Percentiles rank a stretch among this genome's conserved stretches.
Evolutionary conservation across 2,329 filamentous ascomycete species (phyloP).

Genomic region (Blastomyces percursus): DNA sequence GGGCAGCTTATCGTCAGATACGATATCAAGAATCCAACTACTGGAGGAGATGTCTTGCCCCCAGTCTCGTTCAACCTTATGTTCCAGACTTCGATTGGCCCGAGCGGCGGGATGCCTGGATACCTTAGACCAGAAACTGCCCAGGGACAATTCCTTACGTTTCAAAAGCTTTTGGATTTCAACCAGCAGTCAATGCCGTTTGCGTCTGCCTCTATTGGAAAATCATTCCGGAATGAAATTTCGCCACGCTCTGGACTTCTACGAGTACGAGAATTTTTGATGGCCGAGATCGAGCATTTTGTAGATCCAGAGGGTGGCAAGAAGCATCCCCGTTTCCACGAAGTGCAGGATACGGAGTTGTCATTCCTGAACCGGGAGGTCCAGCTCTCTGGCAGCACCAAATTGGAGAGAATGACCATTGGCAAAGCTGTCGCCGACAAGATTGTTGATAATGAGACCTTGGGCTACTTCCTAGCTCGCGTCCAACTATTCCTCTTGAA

Average conservation of each 20-base stretch:
- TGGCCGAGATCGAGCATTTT: constrained; percentile 98
- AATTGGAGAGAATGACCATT: constrained; percentile 61
- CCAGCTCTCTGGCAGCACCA: constrained; percentile 76
- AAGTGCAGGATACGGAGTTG: constrained; percentile 75
- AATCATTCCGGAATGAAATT: constrained; percentile 97
- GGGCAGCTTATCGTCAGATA: constrained; percentile 82
- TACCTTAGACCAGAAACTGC: constrained; percentile 91
- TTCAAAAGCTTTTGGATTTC: constrained; percentile 90
- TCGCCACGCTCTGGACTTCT: constrained; percentile 84
- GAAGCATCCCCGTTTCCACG: constrained; percentile 79
- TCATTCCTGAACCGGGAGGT: constrained; percentile 73
- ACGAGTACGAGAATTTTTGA: constrained; percentile 91
- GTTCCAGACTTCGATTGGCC: constrained; percentile 94
- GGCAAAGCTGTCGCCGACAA: constrained; percentile 74
- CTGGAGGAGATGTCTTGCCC: constrained; percentile 61
- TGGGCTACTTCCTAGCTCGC: constrained; percentile 92
- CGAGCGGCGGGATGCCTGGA: constrained; percentile 73
- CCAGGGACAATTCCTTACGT: constrained; percentile 96
- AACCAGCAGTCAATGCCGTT: constrained; percentile 95
- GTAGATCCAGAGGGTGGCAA: constrained; percentile 92
- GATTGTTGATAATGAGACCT: constrained; percentile 90
- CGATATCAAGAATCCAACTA: constrained; percentile 78
- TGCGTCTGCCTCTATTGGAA: constrained; percentile 91
- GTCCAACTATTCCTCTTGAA: constrained; percentile 84
- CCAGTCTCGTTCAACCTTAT: constrained; percentile 96